These are phyloP conservation scores for Tricholoma saponaceum DNA, from an alignment of 768 basidiomycete genomes.

Conservation along the genomic window DNA sequence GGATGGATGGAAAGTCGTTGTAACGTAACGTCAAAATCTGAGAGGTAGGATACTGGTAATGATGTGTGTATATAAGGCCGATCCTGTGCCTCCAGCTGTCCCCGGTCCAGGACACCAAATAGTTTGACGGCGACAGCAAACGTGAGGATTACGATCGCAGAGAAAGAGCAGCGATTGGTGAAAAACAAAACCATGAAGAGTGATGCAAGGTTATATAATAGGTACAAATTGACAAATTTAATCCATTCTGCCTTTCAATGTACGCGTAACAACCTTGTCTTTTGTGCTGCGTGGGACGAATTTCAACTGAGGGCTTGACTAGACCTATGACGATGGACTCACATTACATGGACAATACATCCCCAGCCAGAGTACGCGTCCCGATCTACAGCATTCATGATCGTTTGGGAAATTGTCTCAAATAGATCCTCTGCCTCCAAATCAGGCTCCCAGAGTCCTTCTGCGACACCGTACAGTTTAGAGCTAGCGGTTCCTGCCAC, in stretches of 20 bases:
- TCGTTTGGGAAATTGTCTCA: slow-evolving; percentile 95
- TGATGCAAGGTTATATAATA: background rate
- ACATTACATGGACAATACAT: slow-evolving; percentile 93
- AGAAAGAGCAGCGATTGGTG: background rate
- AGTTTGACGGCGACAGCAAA: background rate
- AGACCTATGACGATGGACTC: slow-evolving; percentile 29
- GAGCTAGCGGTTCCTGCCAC: slow-evolving; percentile 90
- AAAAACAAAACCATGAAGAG: too few relatives aligned
- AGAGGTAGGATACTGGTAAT: background rate
- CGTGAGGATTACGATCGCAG: background rate
- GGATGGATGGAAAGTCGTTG: background rate
- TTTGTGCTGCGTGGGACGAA: slow-evolving; percentile 48
- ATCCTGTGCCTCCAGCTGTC: background rate
- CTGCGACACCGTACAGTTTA: slow-evolving; percentile 95
- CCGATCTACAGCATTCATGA: slow-evolving; percentile 92
- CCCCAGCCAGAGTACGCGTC: slow-evolving; percentile 99
- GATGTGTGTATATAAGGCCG: background rate
- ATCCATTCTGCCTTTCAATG: slow-evolving; percentile 90
- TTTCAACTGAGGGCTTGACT: background rate
- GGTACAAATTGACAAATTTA: slow-evolving; percentile 28
- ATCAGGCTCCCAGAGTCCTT: slow-evolving; percentile 98
- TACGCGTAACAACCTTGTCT: slow-evolving; percentile 76
- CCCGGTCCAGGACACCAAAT: background rate
- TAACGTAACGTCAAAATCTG: background rate
- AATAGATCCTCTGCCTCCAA: slow-evolving; percentile 95